Conservation (phyloP, 2,329 filamentous ascomycete species). For the Colletotrichum tabaci region DNA sequence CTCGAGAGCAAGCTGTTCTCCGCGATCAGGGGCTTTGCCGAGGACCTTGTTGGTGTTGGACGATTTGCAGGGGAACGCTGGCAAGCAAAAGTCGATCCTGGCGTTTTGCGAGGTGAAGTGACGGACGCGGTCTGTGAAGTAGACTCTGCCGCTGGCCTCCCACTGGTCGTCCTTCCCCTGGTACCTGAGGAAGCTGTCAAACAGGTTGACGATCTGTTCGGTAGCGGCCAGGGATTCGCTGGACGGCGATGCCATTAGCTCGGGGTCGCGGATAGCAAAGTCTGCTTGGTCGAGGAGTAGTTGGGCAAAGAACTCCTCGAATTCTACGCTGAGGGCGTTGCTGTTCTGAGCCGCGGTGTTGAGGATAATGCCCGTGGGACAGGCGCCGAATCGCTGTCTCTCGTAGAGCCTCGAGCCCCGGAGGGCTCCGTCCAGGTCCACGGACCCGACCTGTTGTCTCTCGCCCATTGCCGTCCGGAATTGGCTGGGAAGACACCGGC, state of each 20-base stretch:
- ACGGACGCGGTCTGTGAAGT: conserved; percentile 45
- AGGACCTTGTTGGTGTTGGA: conserved; percentile 53
- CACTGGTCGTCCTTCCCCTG: conserved; percentile 45
- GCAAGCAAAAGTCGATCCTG: conserved; percentile 50
- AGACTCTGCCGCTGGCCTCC: conserved; percentile 42
- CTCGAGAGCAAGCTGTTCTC: conserved; percentile 53
- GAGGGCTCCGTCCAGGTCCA: conserved; percentile 18
- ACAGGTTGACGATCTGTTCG: conserved; percentile 40
- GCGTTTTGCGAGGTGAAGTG: conserved; percentile 46
- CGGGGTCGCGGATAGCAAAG: conserved; percentile 32
- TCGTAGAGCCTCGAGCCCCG: conserved; percentile 30
- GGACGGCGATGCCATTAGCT: neutral
- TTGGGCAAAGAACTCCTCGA: conserved; percentile 30
- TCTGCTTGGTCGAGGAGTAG: conserved; percentile 35
- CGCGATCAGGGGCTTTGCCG: conserved; percentile 51
- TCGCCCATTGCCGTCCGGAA: conserved; percentile 7
- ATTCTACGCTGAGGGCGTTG: conserved; percentile 18
- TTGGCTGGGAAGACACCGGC: conserved; percentile 25
- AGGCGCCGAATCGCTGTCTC: conserved; percentile 11
- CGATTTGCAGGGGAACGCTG: conserved; percentile 58
- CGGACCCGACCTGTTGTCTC: conserved; percentile 11
- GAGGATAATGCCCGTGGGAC: conserved; percentile 29
- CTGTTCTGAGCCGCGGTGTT: conserved; percentile 11
- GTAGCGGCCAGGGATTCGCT: neutral
- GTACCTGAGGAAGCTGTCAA: conserved; percentile 47